Percentiles rank a stretch among this genome's conserved stretches.
phyloP scores from a whole-genome alignment of 1,284 basidiomycete species.

The Laetiporus sulphureus region DNA sequence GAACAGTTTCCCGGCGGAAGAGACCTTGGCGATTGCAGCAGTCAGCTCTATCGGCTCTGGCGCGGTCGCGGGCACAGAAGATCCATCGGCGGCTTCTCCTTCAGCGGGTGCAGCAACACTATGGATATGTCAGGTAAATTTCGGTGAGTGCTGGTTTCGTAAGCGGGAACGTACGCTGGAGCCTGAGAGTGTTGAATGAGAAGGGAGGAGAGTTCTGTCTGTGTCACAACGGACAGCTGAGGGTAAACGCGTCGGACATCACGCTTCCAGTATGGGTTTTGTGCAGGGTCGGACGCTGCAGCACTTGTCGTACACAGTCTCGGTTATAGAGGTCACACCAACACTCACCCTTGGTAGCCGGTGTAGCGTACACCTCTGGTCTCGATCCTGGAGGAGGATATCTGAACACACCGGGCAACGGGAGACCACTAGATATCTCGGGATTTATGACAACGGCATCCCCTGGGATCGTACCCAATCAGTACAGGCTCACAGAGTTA shows the following conservation, averaged over 20 bases:
- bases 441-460: conserved; percentile 78
- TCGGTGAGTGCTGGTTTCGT: not conserved
- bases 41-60: conserved; percentile 51
- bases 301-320: too few species aligned
- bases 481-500: not conserved
- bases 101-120: conserved; percentile 53
- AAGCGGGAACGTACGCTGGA: conserved; percentile 45
- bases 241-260: conserved; percentile 91
- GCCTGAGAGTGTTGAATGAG: conserved; percentile 75
- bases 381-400: conserved; percentile 85
- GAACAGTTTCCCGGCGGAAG: conserved; percentile 56
- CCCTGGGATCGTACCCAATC: conserved; percentile 36
- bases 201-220: conserved; percentile 73
- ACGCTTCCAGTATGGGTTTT: conserved; percentile 92
- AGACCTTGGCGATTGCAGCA: conserved; percentile 62
- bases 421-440: conserved; percentile 89
- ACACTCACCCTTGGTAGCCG: conserved; percentile 78
- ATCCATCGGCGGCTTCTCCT: conserved; percentile 32
- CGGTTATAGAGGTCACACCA: too few species aligned
- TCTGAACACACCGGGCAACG: conserved; percentile 66
- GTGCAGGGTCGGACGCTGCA: conserved; percentile 72
- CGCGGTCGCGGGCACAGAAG: conserved; percentile 41
- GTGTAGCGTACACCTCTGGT: conserved; percentile 79
- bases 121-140: conserved; percentile 11
- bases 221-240: conserved; percentile 78